Conservation (phyloP, 2,329 filamentous ascomycete genomes). For the Xylariaceae sp. region DNA sequence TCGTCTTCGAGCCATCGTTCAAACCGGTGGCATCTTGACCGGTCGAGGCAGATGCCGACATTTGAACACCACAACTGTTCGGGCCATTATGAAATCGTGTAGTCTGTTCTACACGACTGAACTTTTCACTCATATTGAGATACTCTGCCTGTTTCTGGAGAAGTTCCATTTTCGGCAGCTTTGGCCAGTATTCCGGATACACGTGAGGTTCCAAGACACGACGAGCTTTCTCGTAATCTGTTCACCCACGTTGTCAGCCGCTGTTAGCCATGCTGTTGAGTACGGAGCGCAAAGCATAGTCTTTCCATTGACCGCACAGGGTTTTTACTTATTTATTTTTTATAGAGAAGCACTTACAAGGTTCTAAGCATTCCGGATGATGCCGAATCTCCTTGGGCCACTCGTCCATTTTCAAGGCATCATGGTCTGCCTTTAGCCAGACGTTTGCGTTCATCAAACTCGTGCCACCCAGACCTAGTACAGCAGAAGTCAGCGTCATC, state of each 20-base stretch:
- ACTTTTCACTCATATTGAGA: constrained; percentile 48
- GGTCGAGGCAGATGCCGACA: constrained; percentile 55
- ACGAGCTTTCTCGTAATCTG: constrained; percentile 54
- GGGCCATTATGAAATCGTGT: constrained; percentile 58
- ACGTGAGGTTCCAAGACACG: constrained; percentile 53
- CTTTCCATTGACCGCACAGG: no score
- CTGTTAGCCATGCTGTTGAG: background rate
- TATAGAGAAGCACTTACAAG: constrained; percentile 52
- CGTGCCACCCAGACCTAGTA: constrained; percentile 57
- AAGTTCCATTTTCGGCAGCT: constrained; percentile 53
- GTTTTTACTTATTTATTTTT: no score
- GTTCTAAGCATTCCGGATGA: constrained; percentile 35
- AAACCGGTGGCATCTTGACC: constrained; percentile 61
- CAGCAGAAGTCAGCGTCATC: constrained; percentile 1
- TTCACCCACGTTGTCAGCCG: background rate
- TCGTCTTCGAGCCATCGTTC: constrained; percentile 66
- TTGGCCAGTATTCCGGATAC: constrained; percentile 56
- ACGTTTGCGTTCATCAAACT: constrained; percentile 66
- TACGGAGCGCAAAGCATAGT: background rate
- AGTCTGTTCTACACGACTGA: constrained; percentile 55
- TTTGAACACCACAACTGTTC: constrained; percentile 61
- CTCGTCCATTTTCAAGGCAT: constrained; percentile 45
- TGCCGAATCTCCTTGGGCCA: constrained; percentile 58
- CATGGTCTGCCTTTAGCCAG: constrained; percentile 55
- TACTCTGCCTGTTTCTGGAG: constrained; percentile 52